Evolutionary conservation across 2,329 filamentous ascomycete species (phyloP), one percentile per base, ranked within the genome.

Genomic region (Pseudocercospora musae): DNA sequence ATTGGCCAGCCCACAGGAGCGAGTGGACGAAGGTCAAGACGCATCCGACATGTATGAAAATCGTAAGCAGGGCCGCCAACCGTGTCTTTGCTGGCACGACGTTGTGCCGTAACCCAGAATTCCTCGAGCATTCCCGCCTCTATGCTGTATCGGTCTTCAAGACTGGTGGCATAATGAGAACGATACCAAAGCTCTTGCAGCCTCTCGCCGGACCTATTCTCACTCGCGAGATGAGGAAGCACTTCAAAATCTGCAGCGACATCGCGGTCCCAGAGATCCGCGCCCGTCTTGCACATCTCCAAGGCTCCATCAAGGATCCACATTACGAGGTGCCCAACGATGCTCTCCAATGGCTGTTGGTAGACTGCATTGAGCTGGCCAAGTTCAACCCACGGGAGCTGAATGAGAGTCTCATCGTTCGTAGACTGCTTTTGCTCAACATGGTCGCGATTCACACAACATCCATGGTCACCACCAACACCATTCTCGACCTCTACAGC

Each of bases 401-500:
- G 3, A 59, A 69, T 8, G 57, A 64, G 29, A 60, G 63, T 13
- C 55, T 61, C 1, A 59, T 69, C 18, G 60, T 61, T 37, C 65
- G 66, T 46, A 66, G 69, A 3, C 48, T 70, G 9, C 53, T 70
- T 8, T 37, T 66, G 8, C 56, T 72, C 20, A 71, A 70, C 57
- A 68, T 71, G 59, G 68, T 69, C 33, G 70, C 70, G 10, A 69
- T 71, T n/a, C 69, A 72, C 37, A 71, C 68, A 5, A 69, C 66
- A 20, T 65, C 59, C 33, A 64, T 69, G 10, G 67, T 68, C 1
- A 69, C 64, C 9, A 68, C 69, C 8, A 70, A 71, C 59, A 64
- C 65, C 4, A 53, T 71, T 3, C 62, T 71, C 27, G 69, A 71
- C 27, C 57, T 70, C 9, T 67, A 66, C 37, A 59, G 59, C 40